Conservation (phyloP, 208 protist species). For the Wallacemonas rigidus region DNA sequence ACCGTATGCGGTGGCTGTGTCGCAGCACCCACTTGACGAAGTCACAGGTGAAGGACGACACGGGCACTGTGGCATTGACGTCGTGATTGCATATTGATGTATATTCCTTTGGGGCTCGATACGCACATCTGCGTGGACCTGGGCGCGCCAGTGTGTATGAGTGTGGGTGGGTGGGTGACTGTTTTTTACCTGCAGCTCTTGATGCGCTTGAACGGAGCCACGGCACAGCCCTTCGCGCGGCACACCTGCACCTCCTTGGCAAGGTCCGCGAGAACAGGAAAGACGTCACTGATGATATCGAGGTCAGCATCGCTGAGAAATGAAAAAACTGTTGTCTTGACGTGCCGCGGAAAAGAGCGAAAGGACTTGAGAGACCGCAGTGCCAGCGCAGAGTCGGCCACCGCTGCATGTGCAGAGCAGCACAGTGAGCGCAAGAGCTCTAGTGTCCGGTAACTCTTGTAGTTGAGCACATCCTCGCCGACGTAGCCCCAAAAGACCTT, state of each 20-base stretch:
- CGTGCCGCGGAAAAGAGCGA: conserved; percentile 53
- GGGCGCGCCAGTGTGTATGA: not conserved
- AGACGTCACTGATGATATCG: conserved; percentile 31
- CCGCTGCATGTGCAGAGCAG: conserved; percentile 29
- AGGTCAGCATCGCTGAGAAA: conserved; percentile 49
- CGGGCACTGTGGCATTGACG: no score
- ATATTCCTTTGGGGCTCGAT: no score
- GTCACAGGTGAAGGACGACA: no score
- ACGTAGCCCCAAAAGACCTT: conserved; percentile 87
- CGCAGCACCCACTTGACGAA: no score
- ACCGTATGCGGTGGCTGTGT: no score
- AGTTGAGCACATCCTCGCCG: conserved; percentile 68
- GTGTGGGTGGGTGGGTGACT: not conserved
- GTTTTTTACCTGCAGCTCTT: conserved; percentile 22
- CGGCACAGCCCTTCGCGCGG: conserved; percentile 24
- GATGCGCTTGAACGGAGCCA: conserved; percentile 25
- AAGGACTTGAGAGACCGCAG: conserved; percentile 49
- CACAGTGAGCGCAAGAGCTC: conserved; percentile 56
- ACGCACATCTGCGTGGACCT: no score
- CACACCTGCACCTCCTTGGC: conserved; percentile 32
- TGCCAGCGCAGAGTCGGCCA: conserved; percentile 21
- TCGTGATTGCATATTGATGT: no score
- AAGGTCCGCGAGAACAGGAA: conserved; percentile 52
- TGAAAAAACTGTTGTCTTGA: conserved; percentile 57
- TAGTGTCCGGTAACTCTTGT: conserved; percentile 73